Percentiles rank a stretch among this genome's conserved stretches.
These are phyloP conservation scores for Marasmius sp. DNA, from an alignment of 1,284 basidiomycete genomes.

Conservation along the genomic window DNA sequence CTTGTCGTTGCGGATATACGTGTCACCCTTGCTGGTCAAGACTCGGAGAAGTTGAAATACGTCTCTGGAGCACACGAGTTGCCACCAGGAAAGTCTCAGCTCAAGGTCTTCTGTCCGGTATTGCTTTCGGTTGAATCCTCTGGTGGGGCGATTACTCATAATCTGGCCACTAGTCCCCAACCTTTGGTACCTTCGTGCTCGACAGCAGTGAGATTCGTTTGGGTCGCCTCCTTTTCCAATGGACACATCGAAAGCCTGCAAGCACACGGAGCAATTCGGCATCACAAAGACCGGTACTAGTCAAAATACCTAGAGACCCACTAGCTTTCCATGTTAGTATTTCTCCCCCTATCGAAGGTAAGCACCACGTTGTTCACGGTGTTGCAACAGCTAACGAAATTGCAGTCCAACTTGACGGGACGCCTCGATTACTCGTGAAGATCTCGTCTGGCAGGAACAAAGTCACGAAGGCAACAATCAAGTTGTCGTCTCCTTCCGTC, in stretches of 20 bases:
- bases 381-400: constrained; percentile 6
- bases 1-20: constrained; percentile 51
- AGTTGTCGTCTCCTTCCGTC: constrained; percentile 52
- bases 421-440: constrained; percentile 51
- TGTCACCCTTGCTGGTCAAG: constrained; percentile 54
- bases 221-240: constrained; percentile 58
- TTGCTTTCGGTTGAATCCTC: constrained; percentile 23
- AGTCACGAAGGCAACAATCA: constrained; percentile 51
- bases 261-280: constrained; percentile 23
- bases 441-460: constrained; percentile 69
- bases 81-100: constrained; percentile 50
- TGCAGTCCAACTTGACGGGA: constrained; percentile 68
- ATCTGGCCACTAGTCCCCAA: constrained; percentile 50
- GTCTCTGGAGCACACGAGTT: constrained; percentile 35
- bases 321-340: constrained; percentile 61
- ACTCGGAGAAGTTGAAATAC: constrained; percentile 57
- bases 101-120: constrained; percentile 71
- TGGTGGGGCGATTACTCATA: constrained; percentile 3
- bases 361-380: constrained; percentile 19
- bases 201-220: constrained; percentile 62
- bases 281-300: constrained; percentile 35
- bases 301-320: constrained; percentile 60
- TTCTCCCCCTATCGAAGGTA: constrained; percentile 62
- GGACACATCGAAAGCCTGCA: constrained; percentile 41
- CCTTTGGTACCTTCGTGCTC: constrained; percentile 59